phyloP scores from a whole-genome alignment of 192 early-diverging fungal genomes.

The Diversispora epigaea region DNA sequence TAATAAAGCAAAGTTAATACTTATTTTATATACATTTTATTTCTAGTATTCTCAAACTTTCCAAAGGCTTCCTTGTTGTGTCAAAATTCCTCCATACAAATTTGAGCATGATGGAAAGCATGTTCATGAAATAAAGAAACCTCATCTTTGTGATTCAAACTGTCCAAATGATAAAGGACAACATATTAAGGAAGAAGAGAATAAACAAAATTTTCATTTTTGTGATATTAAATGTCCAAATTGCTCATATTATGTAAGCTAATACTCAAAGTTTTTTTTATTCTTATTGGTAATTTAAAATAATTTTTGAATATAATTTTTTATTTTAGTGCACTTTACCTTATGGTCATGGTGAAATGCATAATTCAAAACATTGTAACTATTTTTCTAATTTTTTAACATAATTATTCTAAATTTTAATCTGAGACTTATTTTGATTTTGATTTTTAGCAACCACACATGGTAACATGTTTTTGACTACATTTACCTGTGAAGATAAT shows the following conservation, averaged over 20 bases:
- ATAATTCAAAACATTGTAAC: not conserved
- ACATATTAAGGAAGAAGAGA: not conserved
- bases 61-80: not conserved
- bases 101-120: not conserved
- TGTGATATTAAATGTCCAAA: not conserved
- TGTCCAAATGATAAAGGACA: not conserved
- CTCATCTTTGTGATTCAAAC: not conserved
- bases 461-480: not conserved
- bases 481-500: not conserved
- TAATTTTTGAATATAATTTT: not conserved
- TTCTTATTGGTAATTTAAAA: not conserved
- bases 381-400: not conserved
- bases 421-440: not conserved
- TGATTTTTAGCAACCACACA: not conserved
- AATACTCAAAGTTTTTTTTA: not conserved
- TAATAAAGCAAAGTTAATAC: not conserved
- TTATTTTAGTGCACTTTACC: not conserved
- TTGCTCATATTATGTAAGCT: not conserved
- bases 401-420: not conserved
- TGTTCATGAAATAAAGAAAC: not conserved
- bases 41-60: not conserved
- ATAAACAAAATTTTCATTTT: not conserved
- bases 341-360: not conserved
- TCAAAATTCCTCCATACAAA: not conserved
- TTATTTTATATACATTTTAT: not conserved